Base-by-base conservation (phyloP, 148 eudicot genomes). In the Camellia sinensis region DNA sequence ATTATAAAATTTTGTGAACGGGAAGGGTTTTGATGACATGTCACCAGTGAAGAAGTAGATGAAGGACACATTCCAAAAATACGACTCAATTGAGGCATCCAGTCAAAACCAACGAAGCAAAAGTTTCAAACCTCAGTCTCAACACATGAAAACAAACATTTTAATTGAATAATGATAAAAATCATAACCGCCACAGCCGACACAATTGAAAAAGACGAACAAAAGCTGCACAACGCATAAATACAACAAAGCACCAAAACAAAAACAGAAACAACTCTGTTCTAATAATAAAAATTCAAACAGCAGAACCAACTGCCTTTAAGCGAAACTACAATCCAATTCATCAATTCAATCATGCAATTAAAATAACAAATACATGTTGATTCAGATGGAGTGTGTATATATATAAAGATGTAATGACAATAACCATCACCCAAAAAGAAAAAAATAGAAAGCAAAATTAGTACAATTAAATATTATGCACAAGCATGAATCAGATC, bases 221-320 rank as follows among this genome's bases (percentile, higher is more conserved):
- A 11, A 29, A 72, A 19, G 14, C 18, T 3, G 17, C 41, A 2
- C 41, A 71, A 48, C 17, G 18, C 46, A 78, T 54, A 67, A 10
- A 78, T 9, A 37, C 72, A 41, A 67, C 13, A 50, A 67, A 29
- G 0, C 37, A 29, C 37, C 37, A 29, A 29, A 19, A 76, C 56
- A 19, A 62, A 11, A 76, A 21, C 56, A 48, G 17, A 62, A 22
- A 62, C 57, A 5, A 59, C 8, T 48, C 54, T 43, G 40, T n/a
- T 60, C 53, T 3, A 0, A 43, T 17, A 66, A 9, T 7, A 15
- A 7, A 2, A 66, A 66, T 52, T 52, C 43, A 10, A 29, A 2
- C 6, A 43, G 71, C 62, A 29, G n/a, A 66, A 66, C 29, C 44
- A 64, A 77, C 15, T 21, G n/a, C 21, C 46, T 48, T 77, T 77